These are phyloP conservation scores for Batkoa obscura DNA, from an alignment of 371 early-diverging fungal genomes.

Conservation along the genomic window DNA sequence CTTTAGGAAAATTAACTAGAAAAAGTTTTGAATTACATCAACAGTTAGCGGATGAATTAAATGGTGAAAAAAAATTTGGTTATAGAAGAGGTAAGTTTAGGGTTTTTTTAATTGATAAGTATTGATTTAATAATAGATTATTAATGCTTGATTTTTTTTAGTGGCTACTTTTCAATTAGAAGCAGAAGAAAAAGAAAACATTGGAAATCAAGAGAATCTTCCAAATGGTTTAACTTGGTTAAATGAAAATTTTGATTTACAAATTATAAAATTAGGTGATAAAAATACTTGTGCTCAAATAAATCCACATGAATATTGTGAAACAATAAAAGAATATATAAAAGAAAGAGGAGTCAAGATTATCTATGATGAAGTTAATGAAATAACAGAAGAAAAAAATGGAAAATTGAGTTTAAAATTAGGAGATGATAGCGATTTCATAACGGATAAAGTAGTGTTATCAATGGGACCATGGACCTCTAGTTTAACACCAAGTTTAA, in stretches of 20 bases:
- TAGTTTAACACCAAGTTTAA: slow-evolving; percentile 10
- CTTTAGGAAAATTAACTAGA: slow-evolving; percentile 21
- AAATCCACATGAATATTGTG: slow-evolving; percentile 7
- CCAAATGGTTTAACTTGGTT: slow-evolving; percentile 17
- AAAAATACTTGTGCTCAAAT: slow-evolving; percentile 34
- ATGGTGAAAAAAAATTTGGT: slow-evolving; percentile 29
- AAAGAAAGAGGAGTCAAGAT: slow-evolving; percentile 14
- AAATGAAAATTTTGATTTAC: slow-evolving; percentile 12
- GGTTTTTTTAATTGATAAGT: no score
- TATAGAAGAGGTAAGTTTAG: slow-evolving; percentile 22
- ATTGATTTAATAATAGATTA: no score
- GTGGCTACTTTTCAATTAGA: slow-evolving; percentile 16
- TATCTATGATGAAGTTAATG: slow-evolving; percentile 3
- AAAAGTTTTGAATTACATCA: slow-evolving; percentile 37
- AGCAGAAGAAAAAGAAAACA: slow-evolving; percentile 2
- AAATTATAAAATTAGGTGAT: slow-evolving; percentile 23
- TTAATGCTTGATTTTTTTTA: not conserved
- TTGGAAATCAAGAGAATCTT: not conserved
- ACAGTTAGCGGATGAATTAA: slow-evolving; percentile 26
- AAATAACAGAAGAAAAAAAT: no score
- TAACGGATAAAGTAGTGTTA: no score
- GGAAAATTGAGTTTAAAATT: no score
- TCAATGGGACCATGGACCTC: slow-evolving; percentile 34
- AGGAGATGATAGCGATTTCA: no score
- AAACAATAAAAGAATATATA: not conserved